These are phyloP conservation scores for Gossypium longicalyx DNA, from an alignment of 345 rosid species.

Conservation along the genomic window DNA sequence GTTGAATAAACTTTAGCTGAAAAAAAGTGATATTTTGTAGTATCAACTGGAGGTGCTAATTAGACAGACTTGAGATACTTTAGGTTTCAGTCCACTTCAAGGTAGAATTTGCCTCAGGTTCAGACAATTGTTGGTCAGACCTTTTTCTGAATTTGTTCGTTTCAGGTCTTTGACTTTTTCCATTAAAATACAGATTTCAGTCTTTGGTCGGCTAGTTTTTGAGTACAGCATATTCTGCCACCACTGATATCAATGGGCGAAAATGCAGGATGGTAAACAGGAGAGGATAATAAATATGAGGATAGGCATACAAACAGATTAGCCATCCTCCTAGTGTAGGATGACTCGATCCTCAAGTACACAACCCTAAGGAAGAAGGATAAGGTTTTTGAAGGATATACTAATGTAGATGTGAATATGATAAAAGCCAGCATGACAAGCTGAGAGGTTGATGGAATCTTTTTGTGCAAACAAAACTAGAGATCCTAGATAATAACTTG, in stretches of 20 bases:
- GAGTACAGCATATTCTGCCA: neutral
- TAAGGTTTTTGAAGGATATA: neutral
- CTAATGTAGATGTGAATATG: neutral
- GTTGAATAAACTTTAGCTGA: neutral
- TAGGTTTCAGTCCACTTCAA: neutral
- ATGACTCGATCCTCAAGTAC: neutral
- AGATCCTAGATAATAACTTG: neutral
- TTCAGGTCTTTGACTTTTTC: neutral
- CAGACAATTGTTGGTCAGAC: too few relatives aligned
- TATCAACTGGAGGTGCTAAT: neutral
- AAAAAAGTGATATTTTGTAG: neutral
- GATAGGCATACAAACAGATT: neutral
- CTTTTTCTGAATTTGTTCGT: too few relatives aligned
- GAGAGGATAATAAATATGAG: neutral
- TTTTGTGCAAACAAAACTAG: neutral
- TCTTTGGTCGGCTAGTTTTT: too few relatives aligned
- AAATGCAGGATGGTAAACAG: neutral
- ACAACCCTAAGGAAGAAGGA: neutral
- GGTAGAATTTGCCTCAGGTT: too few relatives aligned
- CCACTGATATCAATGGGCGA: neutral
- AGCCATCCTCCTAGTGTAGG: neutral
- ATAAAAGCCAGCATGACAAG: neutral
- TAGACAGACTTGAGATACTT: neutral
- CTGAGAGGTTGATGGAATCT: neutral
- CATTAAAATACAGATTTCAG: neutral